Base-by-base conservation (phyloP, 2,329 filamentous ascomycete genomes). In the Fusarium sp. region DNA sequence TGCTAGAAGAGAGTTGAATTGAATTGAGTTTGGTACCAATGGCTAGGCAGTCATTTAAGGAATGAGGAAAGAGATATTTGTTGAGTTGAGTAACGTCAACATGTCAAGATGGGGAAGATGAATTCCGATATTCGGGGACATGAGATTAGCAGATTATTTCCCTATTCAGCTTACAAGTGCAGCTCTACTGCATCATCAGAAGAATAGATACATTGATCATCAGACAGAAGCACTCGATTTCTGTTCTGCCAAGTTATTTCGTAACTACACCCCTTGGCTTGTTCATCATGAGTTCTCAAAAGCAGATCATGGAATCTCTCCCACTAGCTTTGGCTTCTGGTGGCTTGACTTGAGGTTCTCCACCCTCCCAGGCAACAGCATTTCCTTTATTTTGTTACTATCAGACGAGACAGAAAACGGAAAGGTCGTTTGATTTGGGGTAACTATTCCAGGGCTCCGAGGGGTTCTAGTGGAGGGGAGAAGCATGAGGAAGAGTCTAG, bases 331-430 rank as follows among this genome's bases (percentile, higher is more conserved):
- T 69, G 67, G 57, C 61, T 64, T 40, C 55, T 51, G 61, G 57
- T 69, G 59, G 64, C 58, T 61, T 72, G 57, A 25, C 32, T 27
- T 51, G 22, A 55, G 14, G 48, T 40, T 56, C 40, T 46, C 57
- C 65, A 51, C 52, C 44, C 48, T 11, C 59, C 60, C 47, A 74
- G 72, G 72, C 72, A 74, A 67, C 72, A 74, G 60, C 42, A 65
- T 74, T 73, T 49, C n/a, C 12, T 42, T 29, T 37, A 20, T n/a
- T 37, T 16, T 18, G 30, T 14, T 14, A 14, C 34, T 34, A 52
- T 53, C 32, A 45, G 40, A 42, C 2, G n/a, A 30, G 58, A 57
- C 46, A 45, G 51, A 61, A 37, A 54, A 48, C 48, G 51, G 41
- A 45, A 25, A 49, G 32, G 49, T 10, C 24, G n/a, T 27, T 53